Percentiles rank a stretch among this genome's conserved stretches.
phyloP scores from a whole-genome alignment of 345 rosid species.

The Turritis glabra region DNA sequence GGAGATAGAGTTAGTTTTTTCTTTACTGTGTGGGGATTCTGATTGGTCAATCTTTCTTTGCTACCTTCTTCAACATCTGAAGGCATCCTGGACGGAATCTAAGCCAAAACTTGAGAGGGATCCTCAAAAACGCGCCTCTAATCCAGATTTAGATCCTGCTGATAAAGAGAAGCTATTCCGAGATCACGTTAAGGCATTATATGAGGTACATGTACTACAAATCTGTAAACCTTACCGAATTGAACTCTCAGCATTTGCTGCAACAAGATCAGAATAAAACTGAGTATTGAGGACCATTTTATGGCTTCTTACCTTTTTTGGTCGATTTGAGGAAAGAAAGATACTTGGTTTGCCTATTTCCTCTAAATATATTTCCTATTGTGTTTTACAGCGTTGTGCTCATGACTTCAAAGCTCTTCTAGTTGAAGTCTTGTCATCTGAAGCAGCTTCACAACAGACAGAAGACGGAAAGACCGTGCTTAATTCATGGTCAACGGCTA shows the following conservation, averaged over 20 bases:
- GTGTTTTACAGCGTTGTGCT: conserved; percentile 57
- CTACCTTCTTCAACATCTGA: conserved; percentile 33
- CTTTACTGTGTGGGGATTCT: conserved; percentile 9
- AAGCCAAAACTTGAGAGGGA: conserved; percentile 88
- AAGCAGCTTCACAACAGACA: conserved; percentile 64
- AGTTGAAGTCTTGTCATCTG: conserved; percentile 67
- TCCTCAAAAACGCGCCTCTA: conserved; percentile 87
- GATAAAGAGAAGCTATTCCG: conserved; percentile 90
- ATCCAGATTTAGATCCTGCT: conserved; percentile 74
- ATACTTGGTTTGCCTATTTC: background rate
- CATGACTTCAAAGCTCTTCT: conserved; percentile 70
- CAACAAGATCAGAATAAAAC: conserved; percentile 9
- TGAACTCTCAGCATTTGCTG: background rate
- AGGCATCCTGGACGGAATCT: conserved; percentile 97
- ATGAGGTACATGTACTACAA: conserved; percentile 58
- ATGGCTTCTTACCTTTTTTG: background rate
- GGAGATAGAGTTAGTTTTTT: conserved; percentile 4
- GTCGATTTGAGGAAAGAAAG: background rate
- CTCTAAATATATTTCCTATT: background rate
- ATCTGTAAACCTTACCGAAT: background rate
- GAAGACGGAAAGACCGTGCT: conserved; percentile 77
- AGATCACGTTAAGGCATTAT: conserved; percentile 77
- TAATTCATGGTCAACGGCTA: conserved; percentile 93
- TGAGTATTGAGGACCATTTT: background rate
- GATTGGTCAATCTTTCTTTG: conserved; percentile 16